A percentile compares a stretch with the other conserved stretches of the same genome.
Conservation (phyloP, 805 yeast genomes). For the Saccharomycopsis olivae region DNA sequence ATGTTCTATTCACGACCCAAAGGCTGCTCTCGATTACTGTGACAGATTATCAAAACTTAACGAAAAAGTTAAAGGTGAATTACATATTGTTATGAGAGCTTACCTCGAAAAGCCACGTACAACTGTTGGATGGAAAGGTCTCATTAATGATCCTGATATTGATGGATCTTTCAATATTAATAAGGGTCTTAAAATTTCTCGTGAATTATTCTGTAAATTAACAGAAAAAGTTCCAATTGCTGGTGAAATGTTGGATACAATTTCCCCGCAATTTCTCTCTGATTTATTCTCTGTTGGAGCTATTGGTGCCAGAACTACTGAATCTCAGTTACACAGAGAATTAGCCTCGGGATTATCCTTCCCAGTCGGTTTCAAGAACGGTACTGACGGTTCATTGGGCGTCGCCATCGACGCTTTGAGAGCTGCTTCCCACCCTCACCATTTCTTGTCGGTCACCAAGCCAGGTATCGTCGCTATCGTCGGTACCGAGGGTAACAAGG, state of each 20-base stretch:
- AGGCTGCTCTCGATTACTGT: conserved; percentile 84
- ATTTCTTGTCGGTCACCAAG: conserved; percentile 94
- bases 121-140: conserved; percentile 98
- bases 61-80: conserved; percentile 62
- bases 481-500: conserved; percentile 89
- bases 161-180: conserved; percentile 89
- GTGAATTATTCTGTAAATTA: conserved; percentile 74
- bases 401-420: conserved; percentile 92
- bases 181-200: conserved; percentile 81
- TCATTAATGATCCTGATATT: conserved; percentile 93
- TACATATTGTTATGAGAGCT: conserved; percentile 90
- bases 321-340: conserved; percentile 95
- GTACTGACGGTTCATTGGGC: conserved; percentile 89
- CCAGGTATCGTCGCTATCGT: conserved; percentile 96
- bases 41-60: conserved; percentile 52
- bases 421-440: conserved; percentile 88
- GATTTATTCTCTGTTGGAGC: conserved; percentile 93
- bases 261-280: conserved; percentile 89
- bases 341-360: conserved; percentile 95
- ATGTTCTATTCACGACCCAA: conserved; percentile 90
- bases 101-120: conserved; percentile 98
- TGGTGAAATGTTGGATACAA: conserved; percentile 96
- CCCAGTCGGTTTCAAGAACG: conserved; percentile 98
- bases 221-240: conserved; percentile 89
- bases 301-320: conserved; percentile 98